phyloP scores from a whole-genome alignment of 2,329 filamentous ascomycete genomes.

The Talaromyces sp. region DNA sequence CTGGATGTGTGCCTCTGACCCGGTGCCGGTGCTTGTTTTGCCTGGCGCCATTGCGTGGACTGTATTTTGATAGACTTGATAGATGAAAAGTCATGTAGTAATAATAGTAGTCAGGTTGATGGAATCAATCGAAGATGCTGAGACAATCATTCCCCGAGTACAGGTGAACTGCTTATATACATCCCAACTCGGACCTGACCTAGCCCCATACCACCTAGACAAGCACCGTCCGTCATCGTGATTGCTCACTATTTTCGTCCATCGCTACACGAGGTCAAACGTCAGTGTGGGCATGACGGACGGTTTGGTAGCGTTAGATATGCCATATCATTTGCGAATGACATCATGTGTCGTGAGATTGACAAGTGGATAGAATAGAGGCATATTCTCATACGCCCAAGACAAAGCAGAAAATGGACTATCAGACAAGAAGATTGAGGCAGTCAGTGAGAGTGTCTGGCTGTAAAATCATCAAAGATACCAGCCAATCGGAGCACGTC shows the following conservation, averaged over 20 bases:
- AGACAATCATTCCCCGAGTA: no score
- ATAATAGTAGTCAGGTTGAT: neutral
- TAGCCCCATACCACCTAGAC: neutral
- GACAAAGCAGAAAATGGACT: neutral
- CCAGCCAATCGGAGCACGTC: neutral
- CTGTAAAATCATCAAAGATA: no score
- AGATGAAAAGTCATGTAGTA: neutral
- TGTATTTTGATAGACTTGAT: neutral
- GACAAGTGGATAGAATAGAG: neutral
- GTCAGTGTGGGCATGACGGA: neutral
- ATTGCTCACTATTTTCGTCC: conserved; percentile 1
- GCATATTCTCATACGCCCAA: neutral
- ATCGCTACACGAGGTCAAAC: neutral
- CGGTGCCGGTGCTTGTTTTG: neutral
- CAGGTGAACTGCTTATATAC: neutral
- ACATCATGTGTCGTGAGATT: neutral
- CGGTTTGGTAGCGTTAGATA: neutral
- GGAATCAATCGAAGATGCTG: neutral
- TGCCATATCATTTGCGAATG: neutral
- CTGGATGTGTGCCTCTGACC: conserved; percentile 27
- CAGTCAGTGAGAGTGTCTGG: neutral
- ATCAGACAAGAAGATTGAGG: neutral
- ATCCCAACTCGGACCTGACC: neutral
- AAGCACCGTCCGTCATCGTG: neutral
- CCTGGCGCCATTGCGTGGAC: neutral